Percentiles rank a stretch among this genome's conserved stretches.
Evolutionary conservation across 108 stramenopile genomes (phyloP).

Genomic region (Cyclotella atomus): DNA sequence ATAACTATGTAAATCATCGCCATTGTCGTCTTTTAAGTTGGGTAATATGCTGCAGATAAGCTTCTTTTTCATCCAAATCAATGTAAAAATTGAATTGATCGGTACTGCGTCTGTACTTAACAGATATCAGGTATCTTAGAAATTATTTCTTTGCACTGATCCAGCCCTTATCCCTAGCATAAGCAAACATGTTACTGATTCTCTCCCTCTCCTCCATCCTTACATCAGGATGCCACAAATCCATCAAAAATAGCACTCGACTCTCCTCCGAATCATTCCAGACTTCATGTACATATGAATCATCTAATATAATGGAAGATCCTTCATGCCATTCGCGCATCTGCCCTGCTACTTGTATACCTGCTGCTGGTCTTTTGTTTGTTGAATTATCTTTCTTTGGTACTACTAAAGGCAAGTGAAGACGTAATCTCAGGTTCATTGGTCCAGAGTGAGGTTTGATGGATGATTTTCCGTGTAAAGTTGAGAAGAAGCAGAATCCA

Average conservation of each 20-base stretch:
- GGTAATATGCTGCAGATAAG: no score
- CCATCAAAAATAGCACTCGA: slow-evolving; percentile 82
- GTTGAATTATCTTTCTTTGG: slow-evolving; percentile 45
- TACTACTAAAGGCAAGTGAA: slow-evolving; percentile 94
- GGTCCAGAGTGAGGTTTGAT: slow-evolving; percentile 92
- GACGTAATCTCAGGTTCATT: slow-evolving; percentile 93
- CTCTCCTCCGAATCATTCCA: slow-evolving; percentile 88
- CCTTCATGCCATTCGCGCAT: slow-evolving; percentile 80
- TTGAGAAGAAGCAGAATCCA: slow-evolving; percentile 91
- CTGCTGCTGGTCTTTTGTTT: slow-evolving; percentile 54
- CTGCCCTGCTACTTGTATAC: slow-evolving; percentile 90
- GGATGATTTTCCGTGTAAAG: slow-evolving; percentile 58
- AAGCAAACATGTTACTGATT: slow-evolving; percentile 73
- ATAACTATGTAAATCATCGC: no score
- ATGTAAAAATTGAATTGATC: no score
- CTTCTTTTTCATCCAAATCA: no score
- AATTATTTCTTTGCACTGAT: slow-evolving; percentile 17
- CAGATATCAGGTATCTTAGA: no score
- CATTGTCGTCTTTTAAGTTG: no score
- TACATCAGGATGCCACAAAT: slow-evolving; percentile 93
- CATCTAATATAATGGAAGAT: slow-evolving; percentile 92
- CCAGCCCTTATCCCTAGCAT: slow-evolving; percentile 77
- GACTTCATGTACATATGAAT: slow-evolving; percentile 96
- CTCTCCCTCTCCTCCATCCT: slow-evolving; percentile 64
- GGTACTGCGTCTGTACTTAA: no score